Evolutionary conservation across 2,329 filamentous ascomycete genomes (phyloP).

Genomic region (Leptographium procerum): DNA sequence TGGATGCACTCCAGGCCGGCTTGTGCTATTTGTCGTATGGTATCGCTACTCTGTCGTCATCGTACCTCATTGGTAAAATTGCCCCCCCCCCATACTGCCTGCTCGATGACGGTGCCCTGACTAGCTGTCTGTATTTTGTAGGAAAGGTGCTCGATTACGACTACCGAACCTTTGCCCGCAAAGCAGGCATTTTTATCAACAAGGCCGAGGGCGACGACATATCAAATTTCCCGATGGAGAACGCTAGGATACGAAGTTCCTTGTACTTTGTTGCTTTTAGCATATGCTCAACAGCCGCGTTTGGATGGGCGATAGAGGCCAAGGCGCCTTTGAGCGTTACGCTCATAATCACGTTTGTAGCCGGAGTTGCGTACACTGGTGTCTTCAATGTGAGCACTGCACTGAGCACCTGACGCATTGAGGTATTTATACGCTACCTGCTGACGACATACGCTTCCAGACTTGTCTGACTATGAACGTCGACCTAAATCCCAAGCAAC

Average conservation of each 20-base stretch:
- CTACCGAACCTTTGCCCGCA: neutral
- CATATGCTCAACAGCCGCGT: neutral
- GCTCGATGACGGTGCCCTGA: neutral
- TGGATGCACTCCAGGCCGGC: neutral
- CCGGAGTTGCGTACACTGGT: neutral
- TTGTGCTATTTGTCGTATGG: neutral
- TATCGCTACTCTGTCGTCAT: neutral
- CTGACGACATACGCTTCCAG: neutral
- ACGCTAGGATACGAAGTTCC: neutral
- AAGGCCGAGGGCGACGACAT: conserved; percentile 3
- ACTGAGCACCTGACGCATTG: too few species aligned
- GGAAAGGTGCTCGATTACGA: neutral
- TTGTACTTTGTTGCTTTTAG: neutral
- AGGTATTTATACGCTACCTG: neutral
- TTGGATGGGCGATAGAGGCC: neutral
- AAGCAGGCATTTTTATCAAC: neutral
- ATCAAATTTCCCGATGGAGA: neutral
- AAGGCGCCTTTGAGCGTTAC: neutral
- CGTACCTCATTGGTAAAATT: neutral
- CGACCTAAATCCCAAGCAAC: neutral
- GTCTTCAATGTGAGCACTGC: neutral
- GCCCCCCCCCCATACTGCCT: neutral
- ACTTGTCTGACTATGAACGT: neutral
- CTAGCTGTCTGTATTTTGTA: neutral
- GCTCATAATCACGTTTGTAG: neutral